These are phyloP conservation scores for Coemansia erecta DNA, from an alignment of 192 early-diverging fungal genomes.

Conservation along the genomic window DNA sequence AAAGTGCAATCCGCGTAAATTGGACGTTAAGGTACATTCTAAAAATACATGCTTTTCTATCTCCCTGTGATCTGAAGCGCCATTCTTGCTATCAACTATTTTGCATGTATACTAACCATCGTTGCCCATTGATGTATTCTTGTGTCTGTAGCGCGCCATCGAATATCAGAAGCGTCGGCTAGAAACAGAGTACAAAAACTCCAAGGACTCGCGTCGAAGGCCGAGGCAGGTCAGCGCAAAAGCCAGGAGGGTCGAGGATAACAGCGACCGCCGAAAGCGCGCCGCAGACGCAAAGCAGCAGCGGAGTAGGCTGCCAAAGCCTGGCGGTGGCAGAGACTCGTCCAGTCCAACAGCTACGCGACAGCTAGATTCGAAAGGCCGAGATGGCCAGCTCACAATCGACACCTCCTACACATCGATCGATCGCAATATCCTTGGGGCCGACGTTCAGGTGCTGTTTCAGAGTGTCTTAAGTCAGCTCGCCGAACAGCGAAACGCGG, in stretches of 20 bases:
- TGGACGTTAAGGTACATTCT: slow-evolving; percentile 53
- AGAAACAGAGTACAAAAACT: slow-evolving; percentile 29
- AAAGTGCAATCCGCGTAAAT: slow-evolving; percentile 68
- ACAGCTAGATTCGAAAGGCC: slow-evolving; percentile 11
- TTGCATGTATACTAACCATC: no score
- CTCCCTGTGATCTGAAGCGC: no score
- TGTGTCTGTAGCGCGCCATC: slow-evolving; percentile 31
- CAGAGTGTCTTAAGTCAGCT: slow-evolving; percentile 52
- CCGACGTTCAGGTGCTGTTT: slow-evolving; percentile 48
- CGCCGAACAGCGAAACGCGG: slow-evolving; percentile 34
- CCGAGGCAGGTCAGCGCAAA: slow-evolving; percentile 29
- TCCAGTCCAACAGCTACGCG: slow-evolving; percentile 32
- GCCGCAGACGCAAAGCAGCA: slow-evolving; percentile 23
- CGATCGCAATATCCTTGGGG: slow-evolving; percentile 41
- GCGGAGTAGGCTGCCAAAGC: slow-evolving; percentile 20
- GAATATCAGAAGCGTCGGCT: slow-evolving; percentile 49
- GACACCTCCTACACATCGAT: slow-evolving; percentile 33
- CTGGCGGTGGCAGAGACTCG: slow-evolving; percentile 20
- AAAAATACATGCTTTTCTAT: neutral
- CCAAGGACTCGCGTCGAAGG: slow-evolving; percentile 40
- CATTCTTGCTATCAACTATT: no score
- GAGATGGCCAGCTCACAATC: slow-evolving; percentile 8
- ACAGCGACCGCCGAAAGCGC: slow-evolving; percentile 34
- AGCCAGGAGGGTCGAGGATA: slow-evolving; percentile 25
- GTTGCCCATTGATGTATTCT: no score